A percentile compares a stretch with the other conserved stretches of the same genome.
Conservation (phyloP, 2,329 filamentous ascomycete species). For the Aspergillus brunneoviolaceus region DNA sequence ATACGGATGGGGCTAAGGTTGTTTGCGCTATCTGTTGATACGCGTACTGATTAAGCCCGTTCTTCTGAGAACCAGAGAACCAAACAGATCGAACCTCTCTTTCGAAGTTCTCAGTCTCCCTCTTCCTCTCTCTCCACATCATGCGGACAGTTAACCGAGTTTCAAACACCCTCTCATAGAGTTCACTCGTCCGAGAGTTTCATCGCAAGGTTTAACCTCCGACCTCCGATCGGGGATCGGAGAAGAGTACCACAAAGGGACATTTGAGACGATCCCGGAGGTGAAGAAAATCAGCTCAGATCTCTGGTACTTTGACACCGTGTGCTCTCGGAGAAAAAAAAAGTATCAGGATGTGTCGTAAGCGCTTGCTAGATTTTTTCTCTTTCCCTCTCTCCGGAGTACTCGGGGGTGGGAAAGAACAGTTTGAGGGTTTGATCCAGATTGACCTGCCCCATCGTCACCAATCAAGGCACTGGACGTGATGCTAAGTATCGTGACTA, state of each 20-base stretch:
- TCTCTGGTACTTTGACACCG: neutral
- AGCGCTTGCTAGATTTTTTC: neutral
- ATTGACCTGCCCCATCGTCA: neutral
- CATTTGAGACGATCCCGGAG: neutral
- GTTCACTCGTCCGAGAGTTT: neutral
- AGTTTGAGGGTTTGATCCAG: neutral
- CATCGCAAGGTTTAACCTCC: neutral
- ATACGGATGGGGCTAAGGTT: neutral
- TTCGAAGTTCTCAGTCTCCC: too few relatives aligned
- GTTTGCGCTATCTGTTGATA: neutral
- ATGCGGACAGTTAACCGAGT: neutral
- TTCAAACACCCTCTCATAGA: neutral
- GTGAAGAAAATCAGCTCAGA: neutral
- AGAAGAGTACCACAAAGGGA: slow-evolving; percentile 1
- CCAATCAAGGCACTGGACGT: neutral
- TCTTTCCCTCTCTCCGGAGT: too few relatives aligned
- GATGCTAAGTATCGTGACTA: slow-evolving; percentile 5
- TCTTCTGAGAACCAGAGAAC: neutral
- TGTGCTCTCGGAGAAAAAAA: neutral
- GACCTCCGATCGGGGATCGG: slow-evolving; percentile 1
- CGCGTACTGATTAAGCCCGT: neutral
- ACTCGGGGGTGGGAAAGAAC: neutral
- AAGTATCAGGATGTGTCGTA: neutral
- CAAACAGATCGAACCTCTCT: too few relatives aligned
- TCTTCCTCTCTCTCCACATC: neutral